Conservation (phyloP, 2,329 filamentous ascomycete genomes). For the Cryphonectria parasitica region DNA sequence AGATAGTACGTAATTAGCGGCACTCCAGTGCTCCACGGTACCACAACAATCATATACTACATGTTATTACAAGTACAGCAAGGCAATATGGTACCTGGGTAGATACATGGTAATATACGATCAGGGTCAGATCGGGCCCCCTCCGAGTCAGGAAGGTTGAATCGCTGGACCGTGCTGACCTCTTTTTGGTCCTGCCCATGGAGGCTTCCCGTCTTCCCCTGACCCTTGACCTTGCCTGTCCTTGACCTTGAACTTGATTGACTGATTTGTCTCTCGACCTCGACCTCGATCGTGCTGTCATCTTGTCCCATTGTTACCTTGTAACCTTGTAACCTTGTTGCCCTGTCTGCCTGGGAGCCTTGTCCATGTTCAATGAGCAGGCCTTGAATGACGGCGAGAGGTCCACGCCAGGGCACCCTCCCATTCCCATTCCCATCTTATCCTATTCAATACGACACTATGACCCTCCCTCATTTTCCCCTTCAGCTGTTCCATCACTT, state of each 20-base stretch:
- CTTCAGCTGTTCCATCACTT: not conserved
- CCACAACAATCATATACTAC: too few relatives aligned
- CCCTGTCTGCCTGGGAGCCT: not conserved
- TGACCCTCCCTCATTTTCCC: too few relatives aligned
- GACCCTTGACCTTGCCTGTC: not conserved
- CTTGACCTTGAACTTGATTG: not conserved
- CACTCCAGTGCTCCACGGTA: not conserved
- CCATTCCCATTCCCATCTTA: not conserved
- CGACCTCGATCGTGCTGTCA: not conserved
- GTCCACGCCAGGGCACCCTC: not conserved
- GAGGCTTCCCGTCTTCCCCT: conserved; percentile 1
- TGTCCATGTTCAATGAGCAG: not conserved
- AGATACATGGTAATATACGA: not conserved
- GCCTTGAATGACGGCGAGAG: not conserved
- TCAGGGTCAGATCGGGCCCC: conserved; percentile 4
- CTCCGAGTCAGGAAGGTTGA: conserved; percentile 14
- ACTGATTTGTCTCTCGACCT: not conserved
- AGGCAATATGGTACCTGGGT: not conserved
- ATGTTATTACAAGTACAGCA: too few relatives aligned
- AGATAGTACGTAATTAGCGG: not conserved
- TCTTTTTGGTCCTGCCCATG: not conserved
- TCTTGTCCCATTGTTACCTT: not conserved
- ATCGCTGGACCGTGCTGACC: conserved; percentile 3
- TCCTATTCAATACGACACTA: not conserved
- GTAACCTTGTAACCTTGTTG: not conserved